Conservation (phyloP, 2,329 filamentous ascomycete species). For the Nannizziopsis barbatae region DNA sequence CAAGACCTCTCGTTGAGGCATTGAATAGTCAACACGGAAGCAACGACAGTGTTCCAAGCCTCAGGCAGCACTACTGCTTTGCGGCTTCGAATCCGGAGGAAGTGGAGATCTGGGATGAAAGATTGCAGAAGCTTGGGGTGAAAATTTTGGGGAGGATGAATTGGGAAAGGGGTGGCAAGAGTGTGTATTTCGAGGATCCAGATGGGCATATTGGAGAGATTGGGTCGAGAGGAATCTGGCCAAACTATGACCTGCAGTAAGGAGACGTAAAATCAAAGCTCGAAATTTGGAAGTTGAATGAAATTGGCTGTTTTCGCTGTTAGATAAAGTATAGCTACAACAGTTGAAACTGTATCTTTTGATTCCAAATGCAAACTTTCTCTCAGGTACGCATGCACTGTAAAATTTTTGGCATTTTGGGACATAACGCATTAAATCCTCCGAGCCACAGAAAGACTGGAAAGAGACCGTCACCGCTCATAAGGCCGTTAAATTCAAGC, state of each 20-base stretch:
- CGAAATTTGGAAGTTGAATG: background rate
- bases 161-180: slow-evolving; percentile 22
- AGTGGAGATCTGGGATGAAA: slow-evolving; percentile 20
- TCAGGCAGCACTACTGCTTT: slow-evolving; percentile 24
- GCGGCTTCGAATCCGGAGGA: slow-evolving; percentile 19
- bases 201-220: slow-evolving; percentile 26
- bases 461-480: background rate
- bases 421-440: background rate
- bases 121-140: slow-evolving; percentile 19
- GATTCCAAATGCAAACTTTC: background rate
- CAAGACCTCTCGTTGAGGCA: slow-evolving; percentile 1
- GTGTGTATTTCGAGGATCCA: slow-evolving; percentile 24
- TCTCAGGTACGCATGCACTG: background rate
- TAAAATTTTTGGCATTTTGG: background rate
- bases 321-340: background rate
- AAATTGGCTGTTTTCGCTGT: no score
- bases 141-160: slow-evolving; percentile 20
- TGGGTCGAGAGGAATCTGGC: slow-evolving; percentile 24
- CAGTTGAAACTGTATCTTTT: background rate
- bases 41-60: background rate
- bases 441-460: background rate
- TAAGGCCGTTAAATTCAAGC: slow-evolving; percentile 20
- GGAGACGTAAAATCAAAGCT: background rate
- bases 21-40: background rate
- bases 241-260: slow-evolving; percentile 17